These are phyloP conservation scores for Musa schizocarpa DNA, from an alignment of 176 grass and related monocot genomes.

Conservation along the genomic window DNA sequence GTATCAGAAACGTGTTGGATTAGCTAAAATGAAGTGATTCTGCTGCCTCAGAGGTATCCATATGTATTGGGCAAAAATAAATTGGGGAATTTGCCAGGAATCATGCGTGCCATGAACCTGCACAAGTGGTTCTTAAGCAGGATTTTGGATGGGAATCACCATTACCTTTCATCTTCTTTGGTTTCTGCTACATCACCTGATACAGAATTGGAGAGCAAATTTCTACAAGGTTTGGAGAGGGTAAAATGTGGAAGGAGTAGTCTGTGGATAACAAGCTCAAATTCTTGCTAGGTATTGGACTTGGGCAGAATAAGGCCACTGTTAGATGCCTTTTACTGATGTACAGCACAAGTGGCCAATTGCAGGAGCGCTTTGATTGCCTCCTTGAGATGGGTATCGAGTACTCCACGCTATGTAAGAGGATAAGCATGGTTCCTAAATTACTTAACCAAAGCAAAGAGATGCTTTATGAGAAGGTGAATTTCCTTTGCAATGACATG, in stretches of 20 bases:
- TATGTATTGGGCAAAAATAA: constrained; percentile 67
- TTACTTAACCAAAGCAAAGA: constrained; percentile 74
- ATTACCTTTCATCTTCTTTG: constrained; percentile 43
- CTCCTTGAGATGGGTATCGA: constrained; percentile 60
- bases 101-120: constrained; percentile 46
- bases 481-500: constrained; percentile 56
- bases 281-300: constrained; percentile 73
- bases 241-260: constrained; percentile 29
- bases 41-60: constrained; percentile 26
- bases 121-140: constrained; percentile 38
- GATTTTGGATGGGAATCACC: constrained; percentile 30
- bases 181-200: constrained; percentile 41
- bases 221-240: constrained; percentile 43
- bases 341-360: constrained; percentile 34
- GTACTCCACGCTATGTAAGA: constrained; percentile 59
- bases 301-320: constrained; percentile 47
- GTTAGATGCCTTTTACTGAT: constrained; percentile 24
- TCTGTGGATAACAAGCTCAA: constrained; percentile 42
- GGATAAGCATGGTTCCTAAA: constrained; percentile 42
- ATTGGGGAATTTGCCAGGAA: constrained; percentile 50
- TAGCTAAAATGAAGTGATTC: constrained; percentile 27
- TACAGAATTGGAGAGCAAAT: constrained; percentile 31
- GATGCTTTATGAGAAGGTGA: constrained; percentile 49
- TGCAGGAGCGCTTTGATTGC: constrained; percentile 56
- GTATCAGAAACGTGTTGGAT: constrained; percentile 42